These are phyloP conservation scores for Asclepias syriaca DNA, from an alignment of 257 asterid species.

Conservation along the genomic window DNA sequence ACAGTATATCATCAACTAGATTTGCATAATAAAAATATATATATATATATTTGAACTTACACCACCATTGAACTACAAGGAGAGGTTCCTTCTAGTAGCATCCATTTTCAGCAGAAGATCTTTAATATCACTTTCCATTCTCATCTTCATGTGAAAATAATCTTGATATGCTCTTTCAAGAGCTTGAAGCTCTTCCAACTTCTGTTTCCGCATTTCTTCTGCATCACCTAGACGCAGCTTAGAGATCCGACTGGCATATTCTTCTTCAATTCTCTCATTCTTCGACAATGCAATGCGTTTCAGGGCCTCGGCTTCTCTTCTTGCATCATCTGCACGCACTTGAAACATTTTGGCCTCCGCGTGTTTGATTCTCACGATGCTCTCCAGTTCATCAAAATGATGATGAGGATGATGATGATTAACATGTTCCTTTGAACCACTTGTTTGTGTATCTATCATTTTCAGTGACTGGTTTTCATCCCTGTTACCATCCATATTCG, in stretches of 20 bases:
- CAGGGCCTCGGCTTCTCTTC: conserved; percentile 81
- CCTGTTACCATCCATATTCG: conserved; percentile 36
- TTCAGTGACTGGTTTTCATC: conserved; percentile 32
- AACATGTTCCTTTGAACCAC: conserved; percentile 33
- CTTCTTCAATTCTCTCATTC: conserved; percentile 75
- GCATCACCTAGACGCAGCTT: conserved; percentile 75
- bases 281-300: conserved; percentile 58
- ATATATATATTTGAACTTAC: no score
- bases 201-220: conserved; percentile 85
- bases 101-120: conserved; percentile 90
- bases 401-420: conserved; percentile 11
- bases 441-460: conserved; percentile 38
- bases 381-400: conserved; percentile 76
- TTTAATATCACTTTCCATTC: conserved; percentile 87
- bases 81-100: conserved; percentile 70
- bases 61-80: not conserved
- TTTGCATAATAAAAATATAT: no score
- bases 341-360: conserved; percentile 95
- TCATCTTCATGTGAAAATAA: conserved; percentile 72
- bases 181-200: conserved; percentile 70
- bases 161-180: conserved; percentile 73
- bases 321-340: conserved; percentile 86
- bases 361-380: conserved; percentile 80
- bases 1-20: no score
- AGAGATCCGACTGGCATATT: conserved; percentile 51